Percentiles rank a stretch among this genome's conserved stretches.
These are phyloP conservation scores for Staphylotrichum longicolle DNA, from an alignment of 495 filamentous ascomycete genomes.

Conservation along the genomic window DNA sequence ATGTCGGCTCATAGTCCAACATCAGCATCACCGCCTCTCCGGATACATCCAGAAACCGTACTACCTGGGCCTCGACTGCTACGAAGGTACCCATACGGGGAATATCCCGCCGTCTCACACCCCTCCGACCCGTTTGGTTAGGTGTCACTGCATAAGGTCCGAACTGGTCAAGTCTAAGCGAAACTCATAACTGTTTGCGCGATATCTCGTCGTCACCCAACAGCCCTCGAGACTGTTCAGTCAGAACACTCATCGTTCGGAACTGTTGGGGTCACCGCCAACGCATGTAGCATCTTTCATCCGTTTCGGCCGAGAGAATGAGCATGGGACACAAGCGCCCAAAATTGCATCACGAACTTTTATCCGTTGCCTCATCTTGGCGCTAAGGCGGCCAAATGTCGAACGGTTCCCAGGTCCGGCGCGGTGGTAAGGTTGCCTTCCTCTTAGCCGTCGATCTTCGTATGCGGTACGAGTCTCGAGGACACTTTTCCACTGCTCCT, in stretches of 20 bases:
- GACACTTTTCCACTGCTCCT: background rate
- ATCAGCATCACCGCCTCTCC: background rate
- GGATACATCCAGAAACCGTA: background rate
- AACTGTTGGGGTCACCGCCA: background rate
- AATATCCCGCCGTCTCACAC: conserved; percentile 9
- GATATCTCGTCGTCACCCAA: background rate
- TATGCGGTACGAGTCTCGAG: conserved; percentile 10
- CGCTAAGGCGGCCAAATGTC: conserved; percentile 6
- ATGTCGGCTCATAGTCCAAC: background rate
- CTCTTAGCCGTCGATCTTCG: background rate
- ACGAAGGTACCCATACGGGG: conserved; percentile 1
- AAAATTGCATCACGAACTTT: background rate
- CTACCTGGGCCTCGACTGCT: background rate
- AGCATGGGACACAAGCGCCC: conserved; percentile 1
- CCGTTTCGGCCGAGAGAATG: conserved; percentile 3
- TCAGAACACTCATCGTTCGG: background rate
- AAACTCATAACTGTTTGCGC: background rate
- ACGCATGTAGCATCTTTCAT: background rate
- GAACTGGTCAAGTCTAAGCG: conserved; percentile 2
- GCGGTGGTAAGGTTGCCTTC: background rate
- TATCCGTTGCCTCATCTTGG: conserved; percentile 10
- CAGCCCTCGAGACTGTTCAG: background rate
- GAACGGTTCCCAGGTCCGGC: background rate
- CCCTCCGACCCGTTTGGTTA: background rate
- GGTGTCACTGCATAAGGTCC: background rate